A percentile compares a stretch with the other conserved stretches of the same genome.
Evolutionary conservation across 768 basidiomycete genomes (phyloP).

Genomic region (Rubroboletus pulcherrimus): DNA sequence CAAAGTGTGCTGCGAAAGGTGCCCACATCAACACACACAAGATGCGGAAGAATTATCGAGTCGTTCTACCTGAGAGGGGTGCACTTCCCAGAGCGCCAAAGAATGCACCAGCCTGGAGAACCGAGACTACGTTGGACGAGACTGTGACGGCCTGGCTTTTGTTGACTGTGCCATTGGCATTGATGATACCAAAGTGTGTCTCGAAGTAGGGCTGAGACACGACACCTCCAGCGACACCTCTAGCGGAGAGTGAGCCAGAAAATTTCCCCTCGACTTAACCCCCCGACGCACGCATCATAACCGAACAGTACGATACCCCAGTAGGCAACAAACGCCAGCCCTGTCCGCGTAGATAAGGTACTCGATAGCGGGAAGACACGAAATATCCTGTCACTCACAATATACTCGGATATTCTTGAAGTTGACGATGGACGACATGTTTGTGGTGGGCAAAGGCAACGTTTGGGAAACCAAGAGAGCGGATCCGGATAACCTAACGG

Average conservation of each 20-base stretch:
- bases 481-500: not conserved
- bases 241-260: slow-evolving; percentile 16
- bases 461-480: not conserved
- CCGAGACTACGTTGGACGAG: slow-evolving; percentile 83
- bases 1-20: slow-evolving; percentile 48
- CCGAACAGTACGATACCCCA: slow-evolving; percentile 84
- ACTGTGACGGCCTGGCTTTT: slow-evolving; percentile 43
- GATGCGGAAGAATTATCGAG: not conserved
- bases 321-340: slow-evolving; percentile 70
- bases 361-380: not conserved
- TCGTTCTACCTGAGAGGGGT: slow-evolving; percentile 56
- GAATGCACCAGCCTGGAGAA: slow-evolving; percentile 84
- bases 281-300: slow-evolving; percentile 60
- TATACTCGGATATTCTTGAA: slow-evolving; percentile 63
- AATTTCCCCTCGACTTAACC: not conserved
- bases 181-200: slow-evolving; percentile 55
- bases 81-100: slow-evolving; percentile 79
- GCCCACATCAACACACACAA: not conserved
- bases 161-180: slow-evolving; percentile 41
- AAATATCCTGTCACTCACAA: slow-evolving; percentile 37
- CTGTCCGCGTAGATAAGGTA: slow-evolving; percentile 30
- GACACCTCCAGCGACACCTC: slow-evolving; percentile 67
- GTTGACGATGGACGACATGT: slow-evolving; percentile 2
- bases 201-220: slow-evolving; percentile 61
- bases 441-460: not conserved